Evolutionary conservation across 805 yeast species (phyloP).

Genomic region (Candida corydali): DNA sequence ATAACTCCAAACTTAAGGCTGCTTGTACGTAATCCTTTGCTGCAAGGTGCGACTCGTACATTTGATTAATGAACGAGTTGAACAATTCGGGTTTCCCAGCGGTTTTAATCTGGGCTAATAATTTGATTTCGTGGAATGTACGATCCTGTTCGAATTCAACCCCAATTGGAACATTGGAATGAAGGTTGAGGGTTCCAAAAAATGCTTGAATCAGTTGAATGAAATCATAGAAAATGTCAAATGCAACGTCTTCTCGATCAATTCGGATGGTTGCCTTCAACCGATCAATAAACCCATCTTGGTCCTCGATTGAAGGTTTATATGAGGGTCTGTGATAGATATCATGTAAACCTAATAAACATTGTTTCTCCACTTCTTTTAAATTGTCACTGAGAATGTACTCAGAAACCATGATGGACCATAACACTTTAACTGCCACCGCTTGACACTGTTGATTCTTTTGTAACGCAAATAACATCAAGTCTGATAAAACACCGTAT

Average conservation of each 20-base stretch:
- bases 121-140: slow-evolving; percentile 71
- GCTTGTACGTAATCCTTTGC: slow-evolving; percentile 74
- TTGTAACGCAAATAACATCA: slow-evolving; percentile 67
- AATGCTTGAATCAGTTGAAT: slow-evolving; percentile 55
- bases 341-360: slow-evolving; percentile 60
- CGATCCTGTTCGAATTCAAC: slow-evolving; percentile 84
- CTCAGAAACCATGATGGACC: slow-evolving; percentile 71
- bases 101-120: slow-evolving; percentile 70
- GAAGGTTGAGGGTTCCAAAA: slow-evolving; percentile 59
- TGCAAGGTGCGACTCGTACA: slow-evolving; percentile 59
- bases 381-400: slow-evolving; percentile 54
- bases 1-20: slow-evolving; percentile 71
- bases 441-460: slow-evolving; percentile 55
- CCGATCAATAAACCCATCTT: slow-evolving; percentile 47
- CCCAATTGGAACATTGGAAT: slow-evolving; percentile 71
- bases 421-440: slow-evolving; percentile 61
- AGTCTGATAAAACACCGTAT: slow-evolving; percentile 56
- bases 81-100: slow-evolving; percentile 77
- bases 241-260: slow-evolving; percentile 65
- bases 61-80: slow-evolving; percentile 70
- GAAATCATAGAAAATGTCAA: slow-evolving; percentile 43
- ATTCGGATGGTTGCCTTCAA: slow-evolving; percentile 42
- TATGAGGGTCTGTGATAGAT: slow-evolving; percentile 55
- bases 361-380: slow-evolving; percentile 58
- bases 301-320: slow-evolving; percentile 54